Base-by-base conservation (phyloP, 768 basidiomycete genomes). In the Mycena amicta region DNA sequence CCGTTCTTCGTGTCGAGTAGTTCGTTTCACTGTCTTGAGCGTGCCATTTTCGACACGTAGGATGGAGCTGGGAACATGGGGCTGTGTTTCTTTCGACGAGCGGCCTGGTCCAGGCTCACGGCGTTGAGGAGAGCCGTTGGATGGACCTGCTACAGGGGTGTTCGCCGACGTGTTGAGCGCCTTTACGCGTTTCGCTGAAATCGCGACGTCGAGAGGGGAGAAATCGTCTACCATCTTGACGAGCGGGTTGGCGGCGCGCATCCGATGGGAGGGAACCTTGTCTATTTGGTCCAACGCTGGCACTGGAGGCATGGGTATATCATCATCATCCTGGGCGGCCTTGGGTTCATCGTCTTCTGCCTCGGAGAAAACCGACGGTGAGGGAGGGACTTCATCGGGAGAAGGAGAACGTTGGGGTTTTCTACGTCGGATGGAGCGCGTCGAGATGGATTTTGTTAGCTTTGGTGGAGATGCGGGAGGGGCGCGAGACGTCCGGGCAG, bases 191-290 rank as follows among this genome's bases (percentile, higher is more conserved):
- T 88, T 88, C 13, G 77, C 75, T 5, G 80, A 66, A 37, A 85
- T 81, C 18, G 77, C 79, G 37, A 75, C 71, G 16, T 75, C 74
- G 54, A 75, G 59, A 20, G 75, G 61, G 13, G 67, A 56, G 5
- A 77, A 69, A 50, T 81, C 77, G 52, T 87, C 83, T 3, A 79
- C 70, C 58, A 83, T 68, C 63, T 83, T 83, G 20, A 88, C 79
- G 3, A 76, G 74, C 16, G 88, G 84, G 25, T 86, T 83, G 18
- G 77, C 75, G 15, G 70, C 73, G 43, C 84, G 80, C 1, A 68
- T 72, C 54, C 80, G 80, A 67, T 86, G 86, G 3, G 67, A 65
- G 25, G 79, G 75, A 1, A 75, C 50, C 50, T 54, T 66, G 4
- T 56, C 47, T 28, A 26, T 49, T 20, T 25, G 5, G 8, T 49